These are phyloP conservation scores for Apophysomyces elegans DNA, from an alignment of 371 early-diverging fungal species.

Conservation along the genomic window DNA sequence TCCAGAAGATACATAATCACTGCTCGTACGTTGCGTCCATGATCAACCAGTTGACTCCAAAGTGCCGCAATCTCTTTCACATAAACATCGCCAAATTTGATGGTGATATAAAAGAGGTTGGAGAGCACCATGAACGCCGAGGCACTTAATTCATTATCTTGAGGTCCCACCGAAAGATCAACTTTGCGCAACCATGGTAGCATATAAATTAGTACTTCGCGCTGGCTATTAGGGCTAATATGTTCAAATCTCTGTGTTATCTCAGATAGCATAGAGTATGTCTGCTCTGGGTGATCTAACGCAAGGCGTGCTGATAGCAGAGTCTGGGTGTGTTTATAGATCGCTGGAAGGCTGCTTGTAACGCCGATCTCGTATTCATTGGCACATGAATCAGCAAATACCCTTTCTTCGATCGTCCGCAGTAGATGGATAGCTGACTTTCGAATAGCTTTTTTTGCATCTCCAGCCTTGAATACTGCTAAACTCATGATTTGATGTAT, in stretches of 20 bases:
- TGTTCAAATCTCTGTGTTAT: conserved; percentile 77
- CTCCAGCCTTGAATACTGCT: conserved; percentile 82
- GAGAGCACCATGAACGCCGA: conserved; percentile 75
- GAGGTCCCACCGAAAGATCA: conserved; percentile 57
- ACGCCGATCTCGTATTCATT: conserved; percentile 75
- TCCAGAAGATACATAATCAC: conserved; percentile 77
- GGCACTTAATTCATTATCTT: conserved; percentile 52
- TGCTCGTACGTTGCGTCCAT: conserved; percentile 66
- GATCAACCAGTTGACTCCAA: conserved; percentile 83
- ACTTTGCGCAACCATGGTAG: conserved; percentile 89
- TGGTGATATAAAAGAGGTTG: conserved; percentile 85
- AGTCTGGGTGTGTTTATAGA: conserved; percentile 83
- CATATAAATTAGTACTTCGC: conserved; percentile 76
- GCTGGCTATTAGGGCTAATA: conserved; percentile 62
- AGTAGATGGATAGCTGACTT: conserved; percentile 78
- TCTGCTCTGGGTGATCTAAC: conserved; percentile 66
- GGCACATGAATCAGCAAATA: conserved; percentile 67
- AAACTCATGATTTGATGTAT: conserved; percentile 74
- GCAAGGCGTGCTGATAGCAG: conserved; percentile 74
- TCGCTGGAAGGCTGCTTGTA: conserved; percentile 77
- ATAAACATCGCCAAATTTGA: conserved; percentile 79
- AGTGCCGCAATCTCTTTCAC: conserved; percentile 78
- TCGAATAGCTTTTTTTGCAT: conserved; percentile 76
- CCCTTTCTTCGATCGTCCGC: conserved; percentile 72
- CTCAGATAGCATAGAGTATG: conserved; percentile 79